Evolutionary conservation across 1,284 basidiomycete genomes (phyloP), one percentile per base, ranked within the genome.

Genomic region (Lignosus rhinocerotis): DNA sequence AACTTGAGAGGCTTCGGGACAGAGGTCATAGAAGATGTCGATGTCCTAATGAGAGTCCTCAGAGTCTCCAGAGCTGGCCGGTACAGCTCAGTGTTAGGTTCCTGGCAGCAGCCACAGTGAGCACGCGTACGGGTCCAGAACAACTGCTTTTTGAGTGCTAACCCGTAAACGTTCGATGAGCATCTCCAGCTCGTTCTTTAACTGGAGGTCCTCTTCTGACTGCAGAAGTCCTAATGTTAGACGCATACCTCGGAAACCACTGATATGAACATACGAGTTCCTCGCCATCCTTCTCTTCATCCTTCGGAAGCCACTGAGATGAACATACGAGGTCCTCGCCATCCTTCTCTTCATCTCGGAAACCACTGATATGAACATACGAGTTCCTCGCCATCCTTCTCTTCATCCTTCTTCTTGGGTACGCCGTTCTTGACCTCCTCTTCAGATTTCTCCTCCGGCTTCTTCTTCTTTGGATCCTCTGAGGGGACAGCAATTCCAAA

Each of bases 1-100:
- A 99, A 99, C 77, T 99, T 99, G 63, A 99, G 85, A 36, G 97
- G 97, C 80, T 99, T 99, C 3, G 97, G 97, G 12, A 99, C 97
- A 14, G 94, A 96, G n/a, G 97, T 99, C 96, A 99, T 98, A 7
- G 95, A 98, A 19, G 94, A 96, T 4, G 97, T 99, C 21, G 95
- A 96, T 4, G 97, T 98, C 69, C 94, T 83, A 69, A 99, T 99
- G 41, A 99, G 80, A 21, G 92, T 96, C 56, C 96, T 86, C 16
- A 99, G 81, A 2, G 94, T 94, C 77, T 99, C 97, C 33, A 99
- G 83, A 17, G 96, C 95, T 31, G 96, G 91, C 25, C 89, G 82
- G 75, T 99, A 93, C 41, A 99, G 82, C 21, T 81, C 79, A 0
- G 86, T 89, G 71, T 98, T 87, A 58, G 89, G 72, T 86, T 99